Percentiles rank a stretch among this genome's conserved stretches.
phyloP scores from a whole-genome alignment of 176 grass and related monocot genomes.

The Hyparrhenia diplandra region DNA sequence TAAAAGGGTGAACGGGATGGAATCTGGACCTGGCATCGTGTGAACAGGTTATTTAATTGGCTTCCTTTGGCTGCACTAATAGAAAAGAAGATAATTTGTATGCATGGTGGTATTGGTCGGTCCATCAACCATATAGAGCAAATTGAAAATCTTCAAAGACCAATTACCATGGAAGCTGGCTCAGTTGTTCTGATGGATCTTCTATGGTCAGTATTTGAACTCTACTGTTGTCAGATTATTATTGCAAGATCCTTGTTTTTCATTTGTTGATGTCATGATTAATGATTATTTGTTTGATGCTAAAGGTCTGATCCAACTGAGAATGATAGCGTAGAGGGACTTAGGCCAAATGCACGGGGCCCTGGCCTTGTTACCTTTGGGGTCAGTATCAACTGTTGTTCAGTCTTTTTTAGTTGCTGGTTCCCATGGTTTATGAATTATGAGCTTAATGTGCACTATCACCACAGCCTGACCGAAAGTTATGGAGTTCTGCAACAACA shows the following conservation, averaged over 20 bases:
- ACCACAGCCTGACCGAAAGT: slow-evolving; percentile 91
- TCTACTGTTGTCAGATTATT: slow-evolving; percentile 4
- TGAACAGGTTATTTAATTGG: slow-evolving; percentile 97
- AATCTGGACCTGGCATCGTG: slow-evolving; percentile 95
- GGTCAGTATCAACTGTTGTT: slow-evolving; percentile 45
- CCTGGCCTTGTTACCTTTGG: slow-evolving; percentile 98
- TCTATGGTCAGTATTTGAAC: slow-evolving; percentile 69
- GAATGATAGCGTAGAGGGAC: slow-evolving; percentile 94
- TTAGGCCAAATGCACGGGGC: slow-evolving; percentile 97
- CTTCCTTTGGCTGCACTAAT: slow-evolving; percentile 94
- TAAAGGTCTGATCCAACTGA: slow-evolving; percentile 98
- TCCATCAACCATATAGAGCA: slow-evolving; percentile 99
- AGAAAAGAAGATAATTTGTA: slow-evolving; percentile 98
- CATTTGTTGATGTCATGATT: slow-evolving; percentile 14
- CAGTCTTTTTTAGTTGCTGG: not conserved
- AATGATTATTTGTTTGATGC: slow-evolving; percentile 22
- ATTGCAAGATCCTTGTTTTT: slow-evolving; percentile 16
- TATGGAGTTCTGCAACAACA: slow-evolving; percentile 99
- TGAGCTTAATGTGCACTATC: not conserved
- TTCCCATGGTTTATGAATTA: not conserved
- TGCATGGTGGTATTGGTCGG: slow-evolving; percentile 98
- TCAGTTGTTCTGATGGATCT: slow-evolving; percentile 99
- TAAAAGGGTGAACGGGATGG: slow-evolving; percentile 93
- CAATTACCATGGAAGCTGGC: slow-evolving; percentile 99
- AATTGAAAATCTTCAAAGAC: slow-evolving; percentile 92